Percentiles rank a stretch among this genome's conserved stretches.
These are phyloP conservation scores for Geoglossum glabrum DNA, from an alignment of 495 filamentous ascomycete genomes.

Conservation along the genomic window DNA sequence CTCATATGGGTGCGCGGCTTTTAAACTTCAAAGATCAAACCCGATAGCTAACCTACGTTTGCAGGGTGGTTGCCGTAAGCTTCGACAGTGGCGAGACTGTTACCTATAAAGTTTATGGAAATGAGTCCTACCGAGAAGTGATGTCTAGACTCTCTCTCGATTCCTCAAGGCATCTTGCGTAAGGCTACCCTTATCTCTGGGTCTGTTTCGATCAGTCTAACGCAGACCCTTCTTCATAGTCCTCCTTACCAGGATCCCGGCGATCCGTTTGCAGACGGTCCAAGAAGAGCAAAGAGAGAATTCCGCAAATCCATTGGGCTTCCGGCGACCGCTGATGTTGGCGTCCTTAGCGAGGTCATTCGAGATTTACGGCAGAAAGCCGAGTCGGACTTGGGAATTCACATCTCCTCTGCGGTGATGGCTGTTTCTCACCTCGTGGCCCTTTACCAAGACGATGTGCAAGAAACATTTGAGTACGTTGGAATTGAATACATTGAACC, in stretches of 20 bases:
- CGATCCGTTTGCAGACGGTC: conserved; percentile 3
- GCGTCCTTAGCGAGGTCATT: conserved; percentile 1
- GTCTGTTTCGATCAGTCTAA: neutral
- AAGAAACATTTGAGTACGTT: conserved; percentile 7
- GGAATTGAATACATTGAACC: conserved; percentile 4
- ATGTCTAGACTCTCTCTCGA: conserved; percentile 5
- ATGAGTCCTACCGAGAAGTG: conserved; percentile 1
- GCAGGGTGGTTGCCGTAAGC: too few relatives aligned
- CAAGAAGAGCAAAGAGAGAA: conserved; percentile 1
- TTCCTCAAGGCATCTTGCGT: conserved; percentile 5
- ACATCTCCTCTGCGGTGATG: neutral
- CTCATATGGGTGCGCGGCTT: conserved; percentile 6
- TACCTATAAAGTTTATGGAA: conserved; percentile 2
- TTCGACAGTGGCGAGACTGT: conserved; percentile 4
- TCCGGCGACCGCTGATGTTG: conserved; percentile 6
- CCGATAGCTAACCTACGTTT: neutral
- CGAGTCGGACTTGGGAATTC: neutral
- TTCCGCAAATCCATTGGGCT: conserved; percentile 8
- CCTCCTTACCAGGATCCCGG: conserved; percentile 4
- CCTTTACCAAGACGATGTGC: conserved; percentile 9
- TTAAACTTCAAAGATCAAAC: neutral
- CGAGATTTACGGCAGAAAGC: neutral
- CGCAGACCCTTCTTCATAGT: neutral
- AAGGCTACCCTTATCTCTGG: neutral
- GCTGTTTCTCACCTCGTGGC: conserved; percentile 6